Evolutionary conservation across 108 stramenopile species (phyloP), one percentile per base, ranked within the genome.

Genomic region (Cylindrotheca closterium): DNA sequence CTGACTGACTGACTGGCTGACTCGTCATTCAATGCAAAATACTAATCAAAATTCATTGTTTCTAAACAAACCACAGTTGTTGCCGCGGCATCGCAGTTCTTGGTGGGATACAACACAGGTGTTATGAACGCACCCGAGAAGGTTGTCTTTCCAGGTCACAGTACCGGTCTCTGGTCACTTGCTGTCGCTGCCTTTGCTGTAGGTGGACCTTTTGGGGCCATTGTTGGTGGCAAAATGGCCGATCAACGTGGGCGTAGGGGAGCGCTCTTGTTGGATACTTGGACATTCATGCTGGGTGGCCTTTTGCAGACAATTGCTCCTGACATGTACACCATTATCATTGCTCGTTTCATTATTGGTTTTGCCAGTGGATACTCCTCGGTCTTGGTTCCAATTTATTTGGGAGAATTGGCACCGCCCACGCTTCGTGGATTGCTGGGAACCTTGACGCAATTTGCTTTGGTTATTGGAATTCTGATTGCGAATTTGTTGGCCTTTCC

Each of bases 371-470:
- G 98, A 32, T 87, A 78, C 26, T 78, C 84, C 19, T 85, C 91
- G 0, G 96, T 97, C 4, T 65, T 98, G 31, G 95, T 97, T 24
- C 98, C 97, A 12, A 83, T 97, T 37, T 99, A 99, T 78, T 68
- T 99, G 29, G 96, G 96, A 17, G 96, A 98, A 73, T 50, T 98
- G 29, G 90, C 94, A 19, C 96, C 96, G 29, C 96, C 93, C 0
- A 93, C 86, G 12, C 69, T 98, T 23, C 89, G 98, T 58, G 97
- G 98, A 29, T 87, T 87, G 49, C 77, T 99, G 58, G 98, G 98
- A 4, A 98, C 97, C 4, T 66, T 96, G 62, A 96, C 95, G n/a
- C 97, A 98, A 72, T 98, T 99, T 69, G 92, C 91, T 32, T 65
- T 96, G 76, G 93, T 95, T 1, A 78, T 90, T 45, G 98, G 97